Conservation (phyloP, 2,329 filamentous ascomycete genomes). For the Lasiodiplodia gonubiensis region DNA sequence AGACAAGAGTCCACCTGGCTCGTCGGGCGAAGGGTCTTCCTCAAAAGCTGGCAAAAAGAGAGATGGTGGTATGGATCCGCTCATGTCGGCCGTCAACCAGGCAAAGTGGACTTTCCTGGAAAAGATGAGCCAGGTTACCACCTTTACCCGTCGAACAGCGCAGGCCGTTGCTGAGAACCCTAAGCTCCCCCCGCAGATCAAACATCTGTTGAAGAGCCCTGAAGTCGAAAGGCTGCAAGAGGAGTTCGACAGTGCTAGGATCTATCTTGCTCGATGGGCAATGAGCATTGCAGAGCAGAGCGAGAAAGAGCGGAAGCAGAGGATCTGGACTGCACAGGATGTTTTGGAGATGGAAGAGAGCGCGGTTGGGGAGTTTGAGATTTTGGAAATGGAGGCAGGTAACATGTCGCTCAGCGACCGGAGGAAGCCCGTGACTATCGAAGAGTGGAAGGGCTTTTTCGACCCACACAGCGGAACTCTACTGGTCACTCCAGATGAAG, state of each 20-base stretch:
- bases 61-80: slow-evolving; percentile 85
- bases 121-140: slow-evolving; percentile 96
- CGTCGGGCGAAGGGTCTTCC: slow-evolving; percentile 33
- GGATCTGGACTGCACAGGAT: slow-evolving; percentile 93
- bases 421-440: slow-evolving; percentile 75
- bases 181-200: slow-evolving; percentile 85
- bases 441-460: slow-evolving; percentile 93
- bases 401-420: slow-evolving; percentile 76
- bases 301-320: slow-evolving; percentile 80
- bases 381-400: slow-evolving; percentile 79
- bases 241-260: slow-evolving; percentile 93
- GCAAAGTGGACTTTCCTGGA: slow-evolving; percentile 96
- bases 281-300: slow-evolving; percentile 99
- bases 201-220: slow-evolving; percentile 82
- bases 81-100: slow-evolving; percentile 92
- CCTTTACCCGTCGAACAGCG: slow-evolving; percentile 88
- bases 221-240: slow-evolving; percentile 95
- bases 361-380: slow-evolving; percentile 93
- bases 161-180: slow-evolving; percentile 92
- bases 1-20: slow-evolving; percentile 32
- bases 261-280: slow-evolving; percentile 95
- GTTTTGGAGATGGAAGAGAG: slow-evolving; percentile 93
- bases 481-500: slow-evolving; percentile 83
- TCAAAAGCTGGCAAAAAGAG: slow-evolving; percentile 34
- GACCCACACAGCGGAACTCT: slow-evolving; percentile 75